These are phyloP conservation scores for Ceratobasidium sp. DNA, from an alignment of 1,284 basidiomycete genomes.

Conservation along the genomic window DNA sequence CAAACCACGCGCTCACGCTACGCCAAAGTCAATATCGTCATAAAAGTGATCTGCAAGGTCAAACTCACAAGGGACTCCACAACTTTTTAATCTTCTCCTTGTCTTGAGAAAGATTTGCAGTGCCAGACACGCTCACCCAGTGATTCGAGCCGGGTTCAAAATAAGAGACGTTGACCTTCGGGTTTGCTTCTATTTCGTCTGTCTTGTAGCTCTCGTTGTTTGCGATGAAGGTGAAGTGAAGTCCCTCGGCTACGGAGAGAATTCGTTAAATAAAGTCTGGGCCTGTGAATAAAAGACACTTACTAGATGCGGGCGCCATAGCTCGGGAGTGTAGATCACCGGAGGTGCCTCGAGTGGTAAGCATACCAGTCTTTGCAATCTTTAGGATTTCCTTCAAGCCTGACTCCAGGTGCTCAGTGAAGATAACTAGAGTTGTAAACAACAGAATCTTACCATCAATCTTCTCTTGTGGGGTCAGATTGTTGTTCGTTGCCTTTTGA, in stretches of 20 bases:
- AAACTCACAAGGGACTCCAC: slow-evolving; percentile 69
- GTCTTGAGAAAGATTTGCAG: slow-evolving; percentile 73
- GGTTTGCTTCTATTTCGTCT: slow-evolving; percentile 77
- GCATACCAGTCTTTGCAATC: slow-evolving; percentile 75
- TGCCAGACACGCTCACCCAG: slow-evolving; percentile 88
- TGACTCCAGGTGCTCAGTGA: slow-evolving; percentile 48
- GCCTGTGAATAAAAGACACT: slow-evolving; percentile 48
- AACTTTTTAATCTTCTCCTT: slow-evolving; percentile 72
- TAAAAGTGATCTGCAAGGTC: neutral
- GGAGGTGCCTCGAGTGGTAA: slow-evolving; percentile 79
- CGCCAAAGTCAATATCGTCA: neutral
- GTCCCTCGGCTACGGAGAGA: slow-evolving; percentile 46
- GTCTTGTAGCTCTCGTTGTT: slow-evolving; percentile 82
- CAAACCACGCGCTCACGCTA: slow-evolving; percentile 83
- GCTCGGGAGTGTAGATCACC: slow-evolving; percentile 84
- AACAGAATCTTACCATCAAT: slow-evolving; percentile 61
- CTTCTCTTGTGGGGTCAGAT: slow-evolving; percentile 69
- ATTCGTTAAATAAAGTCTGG: neutral
- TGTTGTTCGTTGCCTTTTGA: slow-evolving; percentile 65
- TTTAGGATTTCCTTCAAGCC: slow-evolving; percentile 71
- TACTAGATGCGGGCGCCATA: slow-evolving; percentile 79
- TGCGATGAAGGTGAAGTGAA: slow-evolving; percentile 73
- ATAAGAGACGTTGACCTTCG: slow-evolving; percentile 83
- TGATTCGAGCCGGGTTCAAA: slow-evolving; percentile 76
- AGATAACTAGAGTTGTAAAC: neutral